Conservation (phyloP, 2,329 filamentous ascomycete genomes). For the Talaromyces sp. region DNA sequence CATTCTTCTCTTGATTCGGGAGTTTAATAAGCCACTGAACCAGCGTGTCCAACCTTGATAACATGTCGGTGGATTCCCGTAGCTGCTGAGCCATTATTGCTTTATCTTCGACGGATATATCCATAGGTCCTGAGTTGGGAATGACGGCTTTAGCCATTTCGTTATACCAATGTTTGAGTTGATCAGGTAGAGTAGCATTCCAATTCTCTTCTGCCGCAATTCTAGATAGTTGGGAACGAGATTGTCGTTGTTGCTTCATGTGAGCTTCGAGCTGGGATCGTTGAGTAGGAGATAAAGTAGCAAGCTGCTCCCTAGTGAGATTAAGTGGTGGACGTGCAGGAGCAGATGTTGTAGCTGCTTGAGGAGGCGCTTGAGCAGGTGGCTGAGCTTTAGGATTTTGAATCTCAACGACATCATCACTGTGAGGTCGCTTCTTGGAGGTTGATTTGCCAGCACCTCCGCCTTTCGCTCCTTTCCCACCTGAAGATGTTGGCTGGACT, state of each 20-base stretch:
- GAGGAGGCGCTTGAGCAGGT: slow-evolving; percentile 23
- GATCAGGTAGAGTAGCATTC: slow-evolving; percentile 39
- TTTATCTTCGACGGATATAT: slow-evolving; percentile 39
- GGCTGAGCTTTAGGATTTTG: slow-evolving; percentile 37
- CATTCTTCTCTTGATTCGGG: slow-evolving; percentile 38
- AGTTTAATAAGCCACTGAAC: slow-evolving; percentile 39
- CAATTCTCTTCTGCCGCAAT: slow-evolving; percentile 36
- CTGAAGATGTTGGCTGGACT: slow-evolving; percentile 9
- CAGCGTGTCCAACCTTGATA: slow-evolving; percentile 42
- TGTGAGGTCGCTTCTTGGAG: slow-evolving; percentile 44
- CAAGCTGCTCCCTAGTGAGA: slow-evolving; percentile 36
- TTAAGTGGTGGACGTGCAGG: slow-evolving; percentile 24
- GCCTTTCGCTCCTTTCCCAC: slow-evolving; percentile 13
- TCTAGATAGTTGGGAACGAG: slow-evolving; percentile 32
- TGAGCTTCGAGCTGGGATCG: slow-evolving; percentile 37
- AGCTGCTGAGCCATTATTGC: slow-evolving; percentile 39
- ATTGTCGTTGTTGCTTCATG: slow-evolving; percentile 31
- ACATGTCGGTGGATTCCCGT: slow-evolving; percentile 39
- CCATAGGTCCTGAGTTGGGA: slow-evolving; percentile 28
- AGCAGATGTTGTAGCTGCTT: slow-evolving; percentile 23
- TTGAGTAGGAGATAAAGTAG: slow-evolving; percentile 42
- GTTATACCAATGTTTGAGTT: slow-evolving; percentile 38
- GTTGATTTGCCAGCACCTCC: slow-evolving; percentile 32
- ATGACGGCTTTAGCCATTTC: slow-evolving; percentile 34
- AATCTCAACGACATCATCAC: slow-evolving; percentile 46